Evolutionary conservation across 2,329 filamentous ascomycete genomes (phyloP).

Genomic region (Trichoderma sp.): DNA sequence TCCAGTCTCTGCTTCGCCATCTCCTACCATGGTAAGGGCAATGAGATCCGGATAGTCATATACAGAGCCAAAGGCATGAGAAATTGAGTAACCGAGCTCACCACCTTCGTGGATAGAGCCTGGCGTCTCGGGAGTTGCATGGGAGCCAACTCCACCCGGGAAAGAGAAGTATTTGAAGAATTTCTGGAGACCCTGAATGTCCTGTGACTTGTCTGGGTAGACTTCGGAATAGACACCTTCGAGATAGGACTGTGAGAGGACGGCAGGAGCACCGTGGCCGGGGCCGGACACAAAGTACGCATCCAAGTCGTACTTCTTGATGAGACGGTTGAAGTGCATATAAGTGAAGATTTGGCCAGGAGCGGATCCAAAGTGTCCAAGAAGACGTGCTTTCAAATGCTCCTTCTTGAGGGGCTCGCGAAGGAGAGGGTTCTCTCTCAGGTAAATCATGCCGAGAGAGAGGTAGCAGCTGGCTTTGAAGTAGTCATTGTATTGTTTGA

Average conservation of each 20-base stretch:
- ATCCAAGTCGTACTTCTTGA: conserved; percentile 77
- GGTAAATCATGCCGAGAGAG: conserved; percentile 78
- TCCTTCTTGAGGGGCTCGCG: conserved; percentile 67
- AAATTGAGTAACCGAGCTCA: conserved; percentile 79
- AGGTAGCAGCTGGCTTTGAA: conserved; percentile 76
- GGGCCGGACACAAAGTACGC: conserved; percentile 74
- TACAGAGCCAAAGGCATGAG: conserved; percentile 75
- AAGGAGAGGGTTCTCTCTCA: conserved; percentile 72
- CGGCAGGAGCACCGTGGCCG: conserved; percentile 74
- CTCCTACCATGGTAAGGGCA: conserved; percentile 75
- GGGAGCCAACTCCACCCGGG: conserved; percentile 75
- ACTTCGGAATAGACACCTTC: conserved; percentile 78
- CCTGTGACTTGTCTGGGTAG: conserved; percentile 72
- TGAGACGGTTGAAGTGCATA: conserved; percentile 79
- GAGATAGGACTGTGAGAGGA: conserved; percentile 74
- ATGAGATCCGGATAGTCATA: conserved; percentile 76
- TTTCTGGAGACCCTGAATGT: conserved; percentile 66
- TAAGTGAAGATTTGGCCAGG: conserved; percentile 81
- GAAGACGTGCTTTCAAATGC: conserved; percentile 71
- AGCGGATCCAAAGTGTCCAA: conserved; percentile 79
- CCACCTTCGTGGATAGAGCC: conserved; percentile 78
- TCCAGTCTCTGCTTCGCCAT: conserved; percentile 80
- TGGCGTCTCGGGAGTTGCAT: conserved; percentile 77
- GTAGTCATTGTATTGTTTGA: conserved; percentile 69
- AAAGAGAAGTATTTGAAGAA: conserved; percentile 87